Conservation (phyloP, 2,329 filamentous ascomycete species). For the Furcasterigmium furcatum region DNA sequence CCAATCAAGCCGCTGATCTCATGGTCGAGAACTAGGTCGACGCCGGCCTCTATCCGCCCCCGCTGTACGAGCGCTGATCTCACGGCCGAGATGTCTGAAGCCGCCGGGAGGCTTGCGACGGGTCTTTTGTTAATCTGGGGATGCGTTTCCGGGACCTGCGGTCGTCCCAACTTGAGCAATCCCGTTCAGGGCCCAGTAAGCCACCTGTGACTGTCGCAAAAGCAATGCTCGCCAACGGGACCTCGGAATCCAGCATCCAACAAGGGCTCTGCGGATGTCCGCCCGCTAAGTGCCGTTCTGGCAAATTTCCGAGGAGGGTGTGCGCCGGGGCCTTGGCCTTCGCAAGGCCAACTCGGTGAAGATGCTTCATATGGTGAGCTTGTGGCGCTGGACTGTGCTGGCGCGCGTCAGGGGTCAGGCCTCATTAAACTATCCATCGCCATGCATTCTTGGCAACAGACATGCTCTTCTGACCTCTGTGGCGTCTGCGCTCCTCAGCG, state of each 20-base stretch:
- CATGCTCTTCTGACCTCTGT: neutral
- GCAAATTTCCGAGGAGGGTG: constrained; percentile 4
- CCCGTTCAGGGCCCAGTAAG: too few species aligned
- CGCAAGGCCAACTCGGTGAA: constrained; percentile 1
- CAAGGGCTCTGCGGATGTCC: neutral
- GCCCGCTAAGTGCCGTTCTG: neutral
- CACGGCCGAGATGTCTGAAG: too few species aligned
- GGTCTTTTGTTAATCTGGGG: too few species aligned
- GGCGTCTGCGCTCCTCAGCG: neutral
- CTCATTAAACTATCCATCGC: constrained; percentile 4
- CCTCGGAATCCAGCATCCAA: too few species aligned
- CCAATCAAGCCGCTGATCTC: constrained; percentile 4
- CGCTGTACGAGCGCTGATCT: too few species aligned
- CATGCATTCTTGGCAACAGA: neutral
- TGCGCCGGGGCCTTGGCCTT: constrained; percentile 2
- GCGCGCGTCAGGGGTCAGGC: neutral
- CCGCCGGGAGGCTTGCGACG: too few species aligned
- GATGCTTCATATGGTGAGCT: constrained; percentile 3
- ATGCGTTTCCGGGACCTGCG: too few species aligned
- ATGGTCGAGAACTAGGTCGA: neutral
- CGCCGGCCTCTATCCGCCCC: too few species aligned
- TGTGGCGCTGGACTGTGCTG: constrained; percentile 2
- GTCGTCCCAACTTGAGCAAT: too few species aligned
- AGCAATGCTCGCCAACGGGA: too few species aligned
- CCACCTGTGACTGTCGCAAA: too few species aligned